A percentile compares a stretch with the other conserved stretches of the same genome.
phyloP scores from a whole-genome alignment of 208 protist species.

The Acanthamoeba triangularis region DNA sequence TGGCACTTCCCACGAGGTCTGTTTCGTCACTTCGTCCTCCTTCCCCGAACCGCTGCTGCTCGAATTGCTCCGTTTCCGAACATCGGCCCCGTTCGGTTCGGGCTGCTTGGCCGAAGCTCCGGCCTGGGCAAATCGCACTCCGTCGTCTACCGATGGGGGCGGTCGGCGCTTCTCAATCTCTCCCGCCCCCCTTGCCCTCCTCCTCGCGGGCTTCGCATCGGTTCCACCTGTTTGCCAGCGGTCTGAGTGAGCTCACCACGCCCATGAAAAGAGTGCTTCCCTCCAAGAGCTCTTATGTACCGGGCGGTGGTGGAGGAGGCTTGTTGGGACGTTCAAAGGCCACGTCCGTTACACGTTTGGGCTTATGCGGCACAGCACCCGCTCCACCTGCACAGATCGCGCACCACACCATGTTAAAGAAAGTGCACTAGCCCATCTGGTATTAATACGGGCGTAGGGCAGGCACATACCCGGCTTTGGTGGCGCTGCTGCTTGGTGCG shows the following conservation, averaged over 20 bases:
- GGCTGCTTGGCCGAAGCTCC: neutral
- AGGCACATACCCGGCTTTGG: neutral
- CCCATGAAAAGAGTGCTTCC: neutral
- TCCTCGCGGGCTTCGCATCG: constrained; percentile 1
- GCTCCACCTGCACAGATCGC: neutral
- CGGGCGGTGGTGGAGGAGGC: constrained; percentile 46
- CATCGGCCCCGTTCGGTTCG: neutral
- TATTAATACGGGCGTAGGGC: neutral
- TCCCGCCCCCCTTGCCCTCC: neutral
- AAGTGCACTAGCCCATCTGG: neutral
- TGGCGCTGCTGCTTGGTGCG: neutral
- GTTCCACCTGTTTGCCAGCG: neutral
- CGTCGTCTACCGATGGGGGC: neutral
- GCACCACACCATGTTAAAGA: neutral
- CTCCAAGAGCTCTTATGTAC: neutral
- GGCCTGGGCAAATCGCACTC: neutral
- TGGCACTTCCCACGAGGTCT: neutral
- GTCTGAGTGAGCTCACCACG: neutral
- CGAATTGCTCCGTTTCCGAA: neutral
- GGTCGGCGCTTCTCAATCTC: neutral
- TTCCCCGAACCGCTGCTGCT: neutral
- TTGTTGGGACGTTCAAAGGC: constrained; percentile 61
- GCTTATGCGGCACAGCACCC: constrained; percentile 52
- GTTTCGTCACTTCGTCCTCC: neutral
- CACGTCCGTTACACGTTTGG: constrained; percentile 22